phyloP scores from a whole-genome alignment of 129 eudicot genomes.

The Tagetes patula region DNA sequence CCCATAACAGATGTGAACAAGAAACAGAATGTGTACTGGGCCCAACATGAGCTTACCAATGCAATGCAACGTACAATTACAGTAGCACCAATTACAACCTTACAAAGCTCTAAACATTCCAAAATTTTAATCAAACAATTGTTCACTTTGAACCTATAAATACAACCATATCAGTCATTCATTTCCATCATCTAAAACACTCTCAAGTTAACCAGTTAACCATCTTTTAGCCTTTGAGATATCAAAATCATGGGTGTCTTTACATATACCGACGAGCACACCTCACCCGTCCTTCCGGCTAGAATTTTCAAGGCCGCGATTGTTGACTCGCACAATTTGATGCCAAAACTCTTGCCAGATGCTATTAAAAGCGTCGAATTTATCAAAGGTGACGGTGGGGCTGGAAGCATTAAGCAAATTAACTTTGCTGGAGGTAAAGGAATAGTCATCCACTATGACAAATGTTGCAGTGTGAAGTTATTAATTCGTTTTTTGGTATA shows the following conservation, averaged over 20 bases:
- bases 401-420: slow-evolving; percentile 3
- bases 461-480: no score
- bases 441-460: not conserved
- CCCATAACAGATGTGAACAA: slow-evolving; percentile 4
- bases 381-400: not conserved
- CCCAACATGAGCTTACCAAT: not conserved
- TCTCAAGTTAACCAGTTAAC: not conserved
- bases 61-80: not conserved
- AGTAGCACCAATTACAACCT: slow-evolving; percentile 6
- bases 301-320: not conserved
- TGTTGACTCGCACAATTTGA: not conserved
- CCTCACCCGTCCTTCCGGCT: slow-evolving; percentile 15
- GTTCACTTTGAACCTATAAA: not conserved
- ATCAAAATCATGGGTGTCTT: slow-evolving; percentile 35
- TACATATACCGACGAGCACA: slow-evolving; percentile 35
- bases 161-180: not conserved
- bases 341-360: not conserved
- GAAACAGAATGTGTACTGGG: not conserved
- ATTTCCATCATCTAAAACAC: not conserved
- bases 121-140: not conserved
- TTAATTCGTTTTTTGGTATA: no score
- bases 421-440: not conserved
- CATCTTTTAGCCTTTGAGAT: not conserved
- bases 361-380: not conserved
- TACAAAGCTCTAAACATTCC: slow-evolving; percentile 1